phyloP scores from a whole-genome alignment of 257 asterid species.

The Solanum chilense region DNA sequence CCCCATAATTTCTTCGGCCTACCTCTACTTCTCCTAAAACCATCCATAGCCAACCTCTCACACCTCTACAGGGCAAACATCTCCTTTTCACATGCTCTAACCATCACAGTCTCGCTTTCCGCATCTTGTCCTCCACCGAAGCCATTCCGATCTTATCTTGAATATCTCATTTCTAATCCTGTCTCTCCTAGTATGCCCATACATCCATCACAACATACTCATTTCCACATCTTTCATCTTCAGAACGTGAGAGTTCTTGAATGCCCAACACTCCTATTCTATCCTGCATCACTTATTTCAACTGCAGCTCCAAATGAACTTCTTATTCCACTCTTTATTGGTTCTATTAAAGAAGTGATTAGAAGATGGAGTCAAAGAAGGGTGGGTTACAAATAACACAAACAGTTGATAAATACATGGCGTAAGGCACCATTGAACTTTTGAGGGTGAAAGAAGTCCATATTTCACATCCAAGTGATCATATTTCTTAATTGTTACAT shows the following conservation, averaged over 20 bases:
- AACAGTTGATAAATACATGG: background rate
- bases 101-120: background rate
- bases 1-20: background rate
- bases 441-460: background rate
- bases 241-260: background rate
- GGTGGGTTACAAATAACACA: background rate
- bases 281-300: background rate
- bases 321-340: background rate
- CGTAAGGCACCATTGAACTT: background rate
- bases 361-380: background rate
- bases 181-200: background rate
- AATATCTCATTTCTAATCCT: background rate
- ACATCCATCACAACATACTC: background rate
- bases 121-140: background rate
- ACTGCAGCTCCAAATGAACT: background rate
- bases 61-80: background rate
- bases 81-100: background rate
- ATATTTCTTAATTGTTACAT: background rate
- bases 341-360: background rate
- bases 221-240: background rate
- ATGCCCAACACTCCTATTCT: background rate
- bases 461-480: background rate
- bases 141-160: background rate
- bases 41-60: background rate
- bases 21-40: background rate